Evolutionary conservation across 768 basidiomycete species (phyloP).

Genomic region (Cubamyces sp.): DNA sequence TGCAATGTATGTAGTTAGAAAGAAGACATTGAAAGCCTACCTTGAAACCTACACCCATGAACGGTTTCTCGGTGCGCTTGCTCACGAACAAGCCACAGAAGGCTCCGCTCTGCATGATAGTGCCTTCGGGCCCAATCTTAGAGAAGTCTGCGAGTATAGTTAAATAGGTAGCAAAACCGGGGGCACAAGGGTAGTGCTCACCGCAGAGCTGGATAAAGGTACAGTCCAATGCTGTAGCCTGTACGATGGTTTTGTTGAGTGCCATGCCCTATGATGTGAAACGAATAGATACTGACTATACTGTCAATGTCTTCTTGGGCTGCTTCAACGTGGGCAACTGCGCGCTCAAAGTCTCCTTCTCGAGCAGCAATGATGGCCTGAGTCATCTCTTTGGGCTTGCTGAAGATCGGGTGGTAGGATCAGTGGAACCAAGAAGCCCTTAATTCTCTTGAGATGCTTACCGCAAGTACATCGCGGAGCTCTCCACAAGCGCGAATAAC

Average conservation of each 20-base stretch:
- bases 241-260: neutral
- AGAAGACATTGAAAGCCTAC: neutral
- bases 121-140: constrained; percentile 2
- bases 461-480: constrained; percentile 11
- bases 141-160: constrained; percentile 4
- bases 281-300: neutral
- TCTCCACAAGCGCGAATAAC: constrained; percentile 5
- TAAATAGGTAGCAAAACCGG: neutral
- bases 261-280: neutral
- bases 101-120: neutral
- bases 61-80: constrained; percentile 4
- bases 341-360: neutral
- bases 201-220: constrained; percentile 21
- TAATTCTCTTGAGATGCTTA: neutral
- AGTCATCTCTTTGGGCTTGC: neutral
- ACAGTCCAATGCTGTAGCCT: constrained; percentile 15
- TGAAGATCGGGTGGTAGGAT: neutral
- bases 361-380: constrained; percentile 8
- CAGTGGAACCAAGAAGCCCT: neutral
- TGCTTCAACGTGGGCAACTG: neutral
- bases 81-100: constrained; percentile 10
- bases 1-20: no score
- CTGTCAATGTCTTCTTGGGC: constrained; percentile 8
- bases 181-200: neutral
- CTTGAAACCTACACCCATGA: constrained; percentile 14